Percentiles rank a stretch among this genome's conserved stretches.
phyloP scores from a whole-genome alignment of 1,284 basidiomycete species.

The Inonotus obliquus region DNA sequence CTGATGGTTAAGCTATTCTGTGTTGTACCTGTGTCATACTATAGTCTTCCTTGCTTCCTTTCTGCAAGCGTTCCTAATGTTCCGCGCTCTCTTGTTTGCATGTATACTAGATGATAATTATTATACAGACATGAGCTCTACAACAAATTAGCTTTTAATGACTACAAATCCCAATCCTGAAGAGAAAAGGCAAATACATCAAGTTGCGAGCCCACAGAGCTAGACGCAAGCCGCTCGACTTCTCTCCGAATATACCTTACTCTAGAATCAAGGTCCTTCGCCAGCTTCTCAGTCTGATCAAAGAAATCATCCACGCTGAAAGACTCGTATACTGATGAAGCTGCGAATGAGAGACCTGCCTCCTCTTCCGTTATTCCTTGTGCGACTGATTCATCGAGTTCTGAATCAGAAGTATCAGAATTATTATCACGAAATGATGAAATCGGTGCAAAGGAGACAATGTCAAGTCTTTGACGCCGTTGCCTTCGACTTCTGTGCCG shows the following conservation, averaged over 20 bases:
- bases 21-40: not conserved
- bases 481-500: slow-evolving; percentile 59
- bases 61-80: not conserved
- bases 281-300: slow-evolving; percentile 54
- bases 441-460: slow-evolving; percentile 33
- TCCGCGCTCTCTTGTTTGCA: not conserved
- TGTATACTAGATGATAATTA: not conserved
- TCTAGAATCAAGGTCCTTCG: slow-evolving; percentile 61
- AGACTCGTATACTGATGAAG: slow-evolving; percentile 32
- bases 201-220: slow-evolving; percentile 55
- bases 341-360: slow-evolving; percentile 38
- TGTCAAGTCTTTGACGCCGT: slow-evolving; percentile 45
- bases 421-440: slow-evolving; percentile 44
- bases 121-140: not conserved
- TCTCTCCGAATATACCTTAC: slow-evolving; percentile 64
- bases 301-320: slow-evolving; percentile 43
- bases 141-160: not conserved
- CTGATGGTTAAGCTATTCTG: not conserved
- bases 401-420: slow-evolving; percentile 34
- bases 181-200: slow-evolving; percentile 71
- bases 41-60: not conserved
- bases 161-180: slow-evolving; percentile 70
- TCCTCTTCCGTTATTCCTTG: slow-evolving; percentile 30
- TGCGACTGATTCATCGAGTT: slow-evolving; percentile 29
- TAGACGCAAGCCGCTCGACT: slow-evolving; percentile 50